Conservation (phyloP, 495 filamentous ascomycete species). For the Aspergillus affinis region DNA sequence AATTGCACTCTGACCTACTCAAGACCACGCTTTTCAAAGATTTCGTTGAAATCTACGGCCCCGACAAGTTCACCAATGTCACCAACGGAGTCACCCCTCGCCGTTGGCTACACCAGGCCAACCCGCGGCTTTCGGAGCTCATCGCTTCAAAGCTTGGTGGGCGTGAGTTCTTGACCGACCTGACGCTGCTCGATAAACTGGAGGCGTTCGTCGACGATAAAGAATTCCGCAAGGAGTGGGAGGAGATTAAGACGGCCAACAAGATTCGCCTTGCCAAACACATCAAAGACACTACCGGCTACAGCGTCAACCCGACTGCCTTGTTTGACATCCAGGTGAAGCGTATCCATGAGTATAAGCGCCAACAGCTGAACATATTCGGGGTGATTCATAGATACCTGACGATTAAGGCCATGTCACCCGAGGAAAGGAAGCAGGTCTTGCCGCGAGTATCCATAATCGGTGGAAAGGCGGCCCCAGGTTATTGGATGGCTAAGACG, state of each 20-base stretch:
- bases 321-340: slow-evolving; percentile 98
- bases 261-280: slow-evolving; percentile 83
- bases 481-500: slow-evolving; percentile 99
- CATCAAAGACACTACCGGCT: slow-evolving; percentile 76
- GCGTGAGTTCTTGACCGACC: slow-evolving; percentile 80
- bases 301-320: slow-evolving; percentile 80
- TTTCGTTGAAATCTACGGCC: slow-evolving; percentile 89
- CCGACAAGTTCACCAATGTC: slow-evolving; percentile 97
- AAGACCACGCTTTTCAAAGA: slow-evolving; percentile 99
- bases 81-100: slow-evolving; percentile 97
- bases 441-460: slow-evolving; percentile 95
- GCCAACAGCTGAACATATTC: slow-evolving; percentile 98
- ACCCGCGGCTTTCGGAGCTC: slow-evolving; percentile 85
- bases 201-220: slow-evolving; percentile 80
- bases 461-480: slow-evolving; percentile 94
- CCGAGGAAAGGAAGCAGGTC: slow-evolving; percentile 84
- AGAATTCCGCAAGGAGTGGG: slow-evolving; percentile 87
- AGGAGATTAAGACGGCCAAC: slow-evolving; percentile 79
- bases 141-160: slow-evolving; percentile 87
- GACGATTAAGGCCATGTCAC: slow-evolving; percentile 76
- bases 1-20: slow-evolving; percentile 95
- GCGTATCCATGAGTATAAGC: slow-evolving; percentile 99
- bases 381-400: slow-evolving; percentile 96
- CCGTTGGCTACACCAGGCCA: slow-evolving; percentile 96
- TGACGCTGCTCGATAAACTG: slow-evolving; percentile 80